Conservation (phyloP, 192 early-diverging fungal species). For the Backusella westeae region DNA sequence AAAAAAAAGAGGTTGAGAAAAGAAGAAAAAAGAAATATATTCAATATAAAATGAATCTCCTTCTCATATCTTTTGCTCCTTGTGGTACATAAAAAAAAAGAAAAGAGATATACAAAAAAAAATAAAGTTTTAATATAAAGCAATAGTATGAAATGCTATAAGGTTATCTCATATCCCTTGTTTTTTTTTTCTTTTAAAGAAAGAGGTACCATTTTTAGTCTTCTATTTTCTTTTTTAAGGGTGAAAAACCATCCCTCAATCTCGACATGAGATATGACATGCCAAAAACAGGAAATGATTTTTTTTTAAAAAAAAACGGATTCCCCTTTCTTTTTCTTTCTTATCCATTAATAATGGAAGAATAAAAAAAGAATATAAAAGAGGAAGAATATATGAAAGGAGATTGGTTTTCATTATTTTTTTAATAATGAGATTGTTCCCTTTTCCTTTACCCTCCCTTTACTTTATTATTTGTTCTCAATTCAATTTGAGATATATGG, state of each 20-base stretch:
- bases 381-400: background rate
- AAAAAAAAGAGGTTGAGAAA: background rate
- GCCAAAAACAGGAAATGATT: background rate
- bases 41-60: constrained; percentile 3
- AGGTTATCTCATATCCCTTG: background rate
- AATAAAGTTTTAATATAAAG: background rate
- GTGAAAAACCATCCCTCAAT: constrained; percentile 1
- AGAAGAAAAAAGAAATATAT: background rate
- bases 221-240: background rate
- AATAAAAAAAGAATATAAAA: background rate
- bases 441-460: background rate
- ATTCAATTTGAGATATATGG: background rate
- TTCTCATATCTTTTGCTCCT: background rate
- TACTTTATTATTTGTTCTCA: background rate
- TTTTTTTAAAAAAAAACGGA: background rate
- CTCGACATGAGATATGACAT: background rate
- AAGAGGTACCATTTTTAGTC: background rate
- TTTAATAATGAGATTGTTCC: background rate
- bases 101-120: background rate
- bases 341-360: background rate
- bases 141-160: background rate
- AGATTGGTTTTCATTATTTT: background rate
- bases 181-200: background rate
- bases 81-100: background rate
- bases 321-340: background rate